phyloP scores from a whole-genome alignment of 2,329 filamentous ascomycete genomes.

The Fusarium sp. region DNA sequence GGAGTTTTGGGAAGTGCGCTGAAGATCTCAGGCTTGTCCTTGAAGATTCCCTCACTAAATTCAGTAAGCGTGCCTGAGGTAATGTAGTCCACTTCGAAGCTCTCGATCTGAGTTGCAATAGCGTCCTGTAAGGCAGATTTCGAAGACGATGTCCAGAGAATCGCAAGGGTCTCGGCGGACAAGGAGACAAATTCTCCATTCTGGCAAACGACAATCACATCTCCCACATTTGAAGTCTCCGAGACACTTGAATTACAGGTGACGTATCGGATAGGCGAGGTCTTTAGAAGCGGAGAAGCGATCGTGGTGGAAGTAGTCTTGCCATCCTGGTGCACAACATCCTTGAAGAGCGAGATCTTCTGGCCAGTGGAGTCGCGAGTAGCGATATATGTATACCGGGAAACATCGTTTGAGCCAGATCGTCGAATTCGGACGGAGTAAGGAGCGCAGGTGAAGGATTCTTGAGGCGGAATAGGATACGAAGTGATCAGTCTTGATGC shows the following conservation, averaged over 20 bases:
- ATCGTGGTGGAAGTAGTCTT: constrained; percentile 65
- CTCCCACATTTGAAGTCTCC: constrained; percentile 47
- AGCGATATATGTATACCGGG: constrained; percentile 72
- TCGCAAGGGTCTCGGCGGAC: constrained; percentile 63
- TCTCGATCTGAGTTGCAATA: constrained; percentile 50
- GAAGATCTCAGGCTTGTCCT: constrained; percentile 65
- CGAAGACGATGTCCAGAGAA: constrained; percentile 54
- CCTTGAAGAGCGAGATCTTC: constrained; percentile 71
- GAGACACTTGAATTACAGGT: constrained; percentile 50
- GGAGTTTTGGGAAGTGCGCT: constrained; percentile 64
- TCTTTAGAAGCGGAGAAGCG: constrained; percentile 57
- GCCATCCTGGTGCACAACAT: constrained; percentile 64
- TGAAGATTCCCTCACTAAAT: constrained; percentile 67
- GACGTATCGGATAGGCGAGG: constrained; percentile 54
- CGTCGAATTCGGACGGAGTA: constrained; percentile 68
- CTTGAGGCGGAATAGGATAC: constrained; percentile 74
- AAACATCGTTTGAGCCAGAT: constrained; percentile 60
- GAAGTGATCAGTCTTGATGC: constrained; percentile 73
- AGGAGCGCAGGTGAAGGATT: constrained; percentile 72
- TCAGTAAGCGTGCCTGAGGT: constrained; percentile 61
- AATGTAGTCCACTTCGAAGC: constrained; percentile 64
- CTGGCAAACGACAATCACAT: constrained; percentile 68
- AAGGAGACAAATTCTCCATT: constrained; percentile 73
- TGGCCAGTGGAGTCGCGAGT: constrained; percentile 62
- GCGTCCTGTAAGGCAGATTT: constrained; percentile 54